phyloP scores from a whole-genome alignment of 345 rosid genomes.

The Salix purpurea region DNA sequence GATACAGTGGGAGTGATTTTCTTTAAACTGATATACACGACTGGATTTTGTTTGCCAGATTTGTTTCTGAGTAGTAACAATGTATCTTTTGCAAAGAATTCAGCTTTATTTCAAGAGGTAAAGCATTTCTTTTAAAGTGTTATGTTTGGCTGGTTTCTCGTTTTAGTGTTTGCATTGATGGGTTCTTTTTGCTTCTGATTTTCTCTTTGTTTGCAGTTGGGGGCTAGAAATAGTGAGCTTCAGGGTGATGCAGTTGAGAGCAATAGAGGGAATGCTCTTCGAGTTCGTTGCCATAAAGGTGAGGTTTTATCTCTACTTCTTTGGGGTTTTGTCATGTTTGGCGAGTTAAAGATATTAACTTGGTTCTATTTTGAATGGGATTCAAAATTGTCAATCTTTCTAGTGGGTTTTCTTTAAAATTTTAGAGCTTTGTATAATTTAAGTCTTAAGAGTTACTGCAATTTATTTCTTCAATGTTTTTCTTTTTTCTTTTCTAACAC shows the following conservation, averaged over 20 bases:
- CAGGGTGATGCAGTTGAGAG: slow-evolving; percentile 25
- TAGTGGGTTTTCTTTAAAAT: background rate
- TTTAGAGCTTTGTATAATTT: background rate
- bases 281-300: slow-evolving; percentile 29
- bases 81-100: slow-evolving; percentile 15
- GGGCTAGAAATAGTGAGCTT: slow-evolving; percentile 27
- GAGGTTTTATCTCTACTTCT: background rate
- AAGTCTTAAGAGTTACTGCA: background rate
- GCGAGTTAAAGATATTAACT: background rate
- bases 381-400: background rate
- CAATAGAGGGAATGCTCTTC: slow-evolving; percentile 3
- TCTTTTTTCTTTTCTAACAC: background rate
- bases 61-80: slow-evolving; percentile 4
- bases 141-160: background rate
- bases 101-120: slow-evolving; percentile 22
- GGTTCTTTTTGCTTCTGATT: background rate
- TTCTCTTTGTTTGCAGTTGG: slow-evolving; percentile 21
- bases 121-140: background rate
- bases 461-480: background rate
- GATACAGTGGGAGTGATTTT: background rate
- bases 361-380: background rate
- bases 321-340: background rate
- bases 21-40: background rate
- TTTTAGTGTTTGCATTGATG: background rate
- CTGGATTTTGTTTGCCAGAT: slow-evolving; percentile 11